Base-by-base conservation (phyloP, 257 asterid genomes). In the Jacaranda mimosifolia region DNA sequence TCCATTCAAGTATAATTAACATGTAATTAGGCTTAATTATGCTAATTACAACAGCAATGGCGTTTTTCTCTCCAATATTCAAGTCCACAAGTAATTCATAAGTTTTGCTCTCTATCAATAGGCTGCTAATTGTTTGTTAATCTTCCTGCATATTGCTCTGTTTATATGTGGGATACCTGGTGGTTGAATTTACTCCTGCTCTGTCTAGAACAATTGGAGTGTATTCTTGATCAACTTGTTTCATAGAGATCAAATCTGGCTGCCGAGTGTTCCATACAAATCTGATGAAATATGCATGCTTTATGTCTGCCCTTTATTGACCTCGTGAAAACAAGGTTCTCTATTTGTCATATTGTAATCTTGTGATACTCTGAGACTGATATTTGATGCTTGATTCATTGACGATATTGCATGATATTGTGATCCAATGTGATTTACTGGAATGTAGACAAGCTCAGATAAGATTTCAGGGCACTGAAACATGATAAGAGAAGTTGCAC, bases 121-220 rank as follows among this genome's bases (percentile, higher is more conserved):
- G 51, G 15, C 36, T 72, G 76, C 45, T 72, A 66, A 11, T 67
- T 39, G 43, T 67, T 76, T 51, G 18, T 59, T 52, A 52, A 14
- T 52, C 71, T 55, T 70, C 18, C 15, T 57, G 75, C 58, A 3
- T 46, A 13, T 52, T 49, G 17, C 74, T 3, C 55, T 40, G 46
- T 13, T 64, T 77, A 45, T 49, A 67, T 56, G 21, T 18, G 48
- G 68, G 73, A 68, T 39, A 60, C 13, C 17, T 18, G 26, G 73
- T 75, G 45, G 69, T 21, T 68, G 70, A 52, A 65, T 62, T 5
- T 26, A 53, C 11, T 40, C 40, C 3, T 12, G 18, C 58, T 68
- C 9, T 45, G 60, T 35, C 57, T 62, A 49, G 42, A 49, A 64
- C n/a, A 73, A 6, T 5, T 18, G 65, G 26, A 7, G 35, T 38